Base-by-base conservation (phyloP, 2,329 filamentous ascomycete species). In the Penicillium digitatum region DNA sequence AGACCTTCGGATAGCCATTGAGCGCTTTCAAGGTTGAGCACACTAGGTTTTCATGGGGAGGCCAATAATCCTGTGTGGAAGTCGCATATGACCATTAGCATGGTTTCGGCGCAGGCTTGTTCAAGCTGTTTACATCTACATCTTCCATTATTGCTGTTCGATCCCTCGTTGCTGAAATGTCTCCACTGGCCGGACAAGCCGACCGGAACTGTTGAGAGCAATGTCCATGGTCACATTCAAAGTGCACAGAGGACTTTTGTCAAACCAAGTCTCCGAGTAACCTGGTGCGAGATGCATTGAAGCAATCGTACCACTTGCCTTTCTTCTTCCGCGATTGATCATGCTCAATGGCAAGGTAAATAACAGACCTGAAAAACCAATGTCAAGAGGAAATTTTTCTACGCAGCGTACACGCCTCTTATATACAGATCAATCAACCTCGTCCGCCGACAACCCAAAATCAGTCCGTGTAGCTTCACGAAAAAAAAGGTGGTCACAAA, bases 371-470 rank as follows among this genome's bases (percentile, higher is more conserved):
- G 16, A 50, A 46, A 49, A 49, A 12, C 22, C 11, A 43, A 38
- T 49, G 26, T 51, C 34, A 62, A 52, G 54, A 62, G 52, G 42
- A 55, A 56, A 43, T 45, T 58, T 57, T 64, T 58, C 61, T 62
- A 66, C 65, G 63, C 63, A 64, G 60, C 60, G 60, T 65, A 66
- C 63, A 65, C 46, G 56, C 51, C 55, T 64, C 57, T 56, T 66
- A 66, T 66, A 60, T 66, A 66, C 64, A 66, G 54, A 63, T 59
- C 53, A 55, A 62, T 51, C 40, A 56, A 62, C 44, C 48, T 39
- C 59, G 63, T 59, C 62, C 54, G 49, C 54, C 42, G 29, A 54
- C 47, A 43, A 54, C 52, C 55, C 43, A 27, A 55, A 34, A 51
- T 56, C 48, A 20, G 50, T 54, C 56, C 55, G 50, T 44, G 52